Base-by-base conservation (phyloP, 164 flowering plant species). In the Macadamia integrifolia region DNA sequence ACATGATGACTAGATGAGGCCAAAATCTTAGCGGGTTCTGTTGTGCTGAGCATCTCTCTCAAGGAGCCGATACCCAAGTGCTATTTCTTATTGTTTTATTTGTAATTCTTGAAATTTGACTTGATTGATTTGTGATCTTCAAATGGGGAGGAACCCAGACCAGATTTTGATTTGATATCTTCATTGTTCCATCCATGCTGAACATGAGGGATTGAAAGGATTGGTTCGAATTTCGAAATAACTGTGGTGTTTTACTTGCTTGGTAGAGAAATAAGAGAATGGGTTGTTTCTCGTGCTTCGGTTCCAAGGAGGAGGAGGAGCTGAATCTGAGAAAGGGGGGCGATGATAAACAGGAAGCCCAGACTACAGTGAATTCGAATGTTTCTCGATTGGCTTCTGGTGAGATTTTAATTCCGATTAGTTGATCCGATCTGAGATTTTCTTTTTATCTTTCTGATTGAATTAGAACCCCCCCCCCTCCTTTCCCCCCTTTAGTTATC, bases 261-360 rank as follows among this genome's bases (percentile, higher is more conserved):
- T 29, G 63, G 60, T 53, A 66, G 65, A 57, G 50, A 55, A 60
- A 69, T 53, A 64, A 18, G 65, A 68, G 62, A 32, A 79, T 79
- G 81, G 81, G 81, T 61, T 79, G 81, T 62, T 79, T 79, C 62
- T 64, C 81, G 29, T 79, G 81, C 57, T 79, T 79, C 32, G 81
- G 73, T 65, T 76, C 81, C 17, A 76, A 66, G 64, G 78, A 76
- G 60, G 81, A 75, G 43, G 80, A 69, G 64, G 70, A 67, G 61
- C 67, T 78, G 44, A 72, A 64, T 72, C 76, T 64, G 18, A 64
- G 60, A 18, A 69, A 70, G 31, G 67, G 7, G 28, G 61, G 72
- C 42, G 78, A 75, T 30, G 76, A 65, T 44, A 46, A 57, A 59
- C 64, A 67, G 17, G 78, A 69, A 62, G 56, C 55, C 9, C 70